phyloP scores from a whole-genome alignment of 805 yeast species.

The Yamadazyma philogaea region DNA sequence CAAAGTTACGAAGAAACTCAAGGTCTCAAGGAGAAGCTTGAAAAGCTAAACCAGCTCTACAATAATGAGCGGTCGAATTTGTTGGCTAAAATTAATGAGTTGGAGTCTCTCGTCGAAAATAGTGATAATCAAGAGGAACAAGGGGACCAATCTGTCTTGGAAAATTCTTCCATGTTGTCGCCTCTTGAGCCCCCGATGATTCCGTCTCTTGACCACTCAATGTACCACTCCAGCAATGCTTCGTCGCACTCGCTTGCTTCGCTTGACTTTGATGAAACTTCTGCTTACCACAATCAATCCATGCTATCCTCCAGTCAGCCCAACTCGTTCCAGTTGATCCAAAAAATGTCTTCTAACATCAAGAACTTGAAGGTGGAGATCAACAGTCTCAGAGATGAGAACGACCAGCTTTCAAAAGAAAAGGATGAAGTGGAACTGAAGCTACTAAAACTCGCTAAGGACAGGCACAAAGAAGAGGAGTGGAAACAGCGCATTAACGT shows the following conservation, averaged over 20 bases:
- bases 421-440: slow-evolving; percentile 70
- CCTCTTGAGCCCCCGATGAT: slow-evolving; percentile 2
- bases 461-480: slow-evolving; percentile 26
- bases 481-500: slow-evolving; percentile 31
- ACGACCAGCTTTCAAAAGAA: slow-evolving; percentile 49
- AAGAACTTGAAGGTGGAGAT: slow-evolving; percentile 80
- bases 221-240: slow-evolving; percentile 4
- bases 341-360: slow-evolving; percentile 72
- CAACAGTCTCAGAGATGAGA: slow-evolving; percentile 59
- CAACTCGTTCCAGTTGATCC: slow-evolving; percentile 55
- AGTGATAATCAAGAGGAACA: neutral
- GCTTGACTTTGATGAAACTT: slow-evolving; percentile 5
- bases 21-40: slow-evolving; percentile 22
- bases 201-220: neutral
- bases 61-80: slow-evolving; percentile 28
- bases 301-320: neutral
- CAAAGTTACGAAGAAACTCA: neutral
- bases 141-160: neutral
- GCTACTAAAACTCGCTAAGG: slow-evolving; percentile 43
- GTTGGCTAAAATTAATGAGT: slow-evolving; percentile 20
- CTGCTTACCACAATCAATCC: slow-evolving; percentile 1
- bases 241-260: slow-evolving; percentile 7
- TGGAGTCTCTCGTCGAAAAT: slow-evolving; percentile 8
- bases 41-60: slow-evolving; percentile 30
- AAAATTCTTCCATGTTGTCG: neutral